Base-by-base conservation (phyloP, 2,329 filamentous ascomycete genomes). In the Zelopaecilomyces penicillatus region DNA sequence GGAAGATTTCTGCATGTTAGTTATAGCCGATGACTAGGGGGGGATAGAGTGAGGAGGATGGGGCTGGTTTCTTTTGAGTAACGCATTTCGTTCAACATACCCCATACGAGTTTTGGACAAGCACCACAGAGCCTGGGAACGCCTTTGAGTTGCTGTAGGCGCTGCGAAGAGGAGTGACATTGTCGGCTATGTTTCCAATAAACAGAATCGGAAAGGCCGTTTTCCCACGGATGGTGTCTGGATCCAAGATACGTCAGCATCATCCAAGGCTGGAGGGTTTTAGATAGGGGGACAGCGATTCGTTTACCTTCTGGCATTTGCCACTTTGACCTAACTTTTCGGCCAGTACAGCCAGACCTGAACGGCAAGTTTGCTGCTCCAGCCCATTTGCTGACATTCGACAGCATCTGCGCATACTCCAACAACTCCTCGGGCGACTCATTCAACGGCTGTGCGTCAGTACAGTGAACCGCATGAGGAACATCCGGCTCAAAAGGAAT, bases 81-180 rank as follows among this genome's bases (percentile, higher is more conserved):
- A 9, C 32, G 32, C 9, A 34, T 34, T 34, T 34, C 12, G 32
- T 9, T 9, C 19, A 7, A 58, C 69, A 59, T 62, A 73, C 72
- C 4, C 74, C 74, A 35, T 71, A 76, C 1, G 69, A 68, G 37
- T 75, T 69, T 51, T 75, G 71, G 9, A 68, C 62, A 28, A 77
- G 54, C 5, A 77, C 58, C 0, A 65, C 63, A 0, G 71, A 74
- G 10, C 63, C 65, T 0, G 63, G 62, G 41, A 76, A 76, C 0
- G 64, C 61, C 3, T 56, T 59, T 11, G 59, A 67, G 59, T 70
- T 70, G 45, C 67, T 70, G n/a, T 61, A 47, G 4, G 71, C 70
- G 48, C 68, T 71, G 12, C 65, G 51, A 3, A 68, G 52, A 12
- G 71, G 71, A n/a, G 71, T 74, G 27, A 73, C 63, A 36, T 73